phyloP scores from a whole-genome alignment of 176 grass and related monocot genomes.

The Phragmites australis region DNA sequence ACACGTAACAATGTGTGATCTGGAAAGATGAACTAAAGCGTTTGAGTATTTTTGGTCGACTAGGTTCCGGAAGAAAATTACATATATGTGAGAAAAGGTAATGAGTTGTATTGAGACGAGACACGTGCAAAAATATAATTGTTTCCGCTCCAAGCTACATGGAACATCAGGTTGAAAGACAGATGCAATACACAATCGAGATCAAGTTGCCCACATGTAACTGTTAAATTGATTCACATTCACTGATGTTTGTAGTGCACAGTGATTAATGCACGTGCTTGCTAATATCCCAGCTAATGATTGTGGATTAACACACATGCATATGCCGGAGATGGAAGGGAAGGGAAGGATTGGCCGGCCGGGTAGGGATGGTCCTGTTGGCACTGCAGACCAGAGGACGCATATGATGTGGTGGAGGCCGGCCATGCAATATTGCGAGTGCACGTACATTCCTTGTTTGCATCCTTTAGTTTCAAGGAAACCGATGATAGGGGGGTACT shows the following conservation, averaged over 20 bases:
- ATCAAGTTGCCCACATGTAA: background rate
- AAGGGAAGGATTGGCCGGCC: background rate
- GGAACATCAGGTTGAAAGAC: too few species aligned
- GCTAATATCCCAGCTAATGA: constrained; percentile 36
- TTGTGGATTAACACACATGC: background rate
- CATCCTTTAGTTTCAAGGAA: constrained; percentile 34
- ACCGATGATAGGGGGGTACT: background rate
- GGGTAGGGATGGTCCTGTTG: background rate
- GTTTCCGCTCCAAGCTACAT: background rate
- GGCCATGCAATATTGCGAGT: background rate
- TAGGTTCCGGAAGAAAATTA: too few species aligned
- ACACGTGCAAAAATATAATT: background rate
- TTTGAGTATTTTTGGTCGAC: too few species aligned
- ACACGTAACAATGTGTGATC: too few species aligned
- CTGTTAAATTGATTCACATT: background rate
- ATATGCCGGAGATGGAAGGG: background rate
- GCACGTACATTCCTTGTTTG: background rate
- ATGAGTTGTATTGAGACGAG: background rate
- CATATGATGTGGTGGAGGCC: background rate
- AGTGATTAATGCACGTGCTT: background rate
- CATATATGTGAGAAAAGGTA: too few species aligned
- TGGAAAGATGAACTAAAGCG: too few species aligned
- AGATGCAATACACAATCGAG: too few species aligned
- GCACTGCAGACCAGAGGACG: background rate
- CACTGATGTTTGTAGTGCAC: background rate